A percentile compares a stretch with the other conserved stretches of the same genome.
phyloP scores from a whole-genome alignment of 495 filamentous ascomycete genomes.

The Podospora didyma region DNA sequence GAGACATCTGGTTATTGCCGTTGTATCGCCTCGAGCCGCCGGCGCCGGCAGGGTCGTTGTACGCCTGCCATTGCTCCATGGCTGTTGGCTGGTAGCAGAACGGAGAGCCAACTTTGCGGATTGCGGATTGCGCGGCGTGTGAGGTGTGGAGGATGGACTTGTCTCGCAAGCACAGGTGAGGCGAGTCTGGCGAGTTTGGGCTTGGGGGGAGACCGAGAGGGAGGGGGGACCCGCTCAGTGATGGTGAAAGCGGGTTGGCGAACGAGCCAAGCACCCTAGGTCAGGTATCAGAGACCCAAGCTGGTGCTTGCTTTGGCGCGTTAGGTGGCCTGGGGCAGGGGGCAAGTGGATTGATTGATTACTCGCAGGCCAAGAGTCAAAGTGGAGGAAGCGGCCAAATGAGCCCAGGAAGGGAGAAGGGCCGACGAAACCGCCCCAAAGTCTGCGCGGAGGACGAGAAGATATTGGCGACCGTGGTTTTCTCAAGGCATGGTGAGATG shows the following conservation, averaged over 20 bases:
- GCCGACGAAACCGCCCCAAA: not conserved
- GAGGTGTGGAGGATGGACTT: conserved; percentile 10
- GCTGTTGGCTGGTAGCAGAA: conserved; percentile 23
- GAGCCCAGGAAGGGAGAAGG: no score
- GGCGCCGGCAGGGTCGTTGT: conserved; percentile 39
- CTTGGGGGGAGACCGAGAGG: not conserved
- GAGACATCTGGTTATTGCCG: conserved; percentile 40
- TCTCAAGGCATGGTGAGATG: not conserved
- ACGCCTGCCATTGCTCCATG: conserved; percentile 58
- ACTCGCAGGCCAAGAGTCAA: not conserved
- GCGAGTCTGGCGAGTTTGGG: conserved; percentile 14
- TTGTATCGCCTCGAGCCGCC: conserved; percentile 49
- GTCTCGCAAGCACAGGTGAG: not conserved
- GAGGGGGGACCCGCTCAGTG: conserved; percentile 11
- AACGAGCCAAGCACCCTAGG: not conserved
- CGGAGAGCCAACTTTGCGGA: conserved; percentile 8
- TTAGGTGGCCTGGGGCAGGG: conserved; percentile 8
- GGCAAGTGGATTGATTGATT: not conserved
- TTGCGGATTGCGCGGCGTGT: conserved; percentile 2
- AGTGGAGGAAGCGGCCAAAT: not conserved
- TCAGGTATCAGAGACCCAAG: not conserved
- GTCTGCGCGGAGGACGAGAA: not conserved
- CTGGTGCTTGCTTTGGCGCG: conserved; percentile 6
- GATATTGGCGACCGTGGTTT: not conserved
- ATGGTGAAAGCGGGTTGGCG: not conserved